A percentile compares a stretch with the other conserved stretches of the same genome.
These are phyloP conservation scores for Boletus edulis DNA, from an alignment of 768 basidiomycete species.

Conservation along the genomic window DNA sequence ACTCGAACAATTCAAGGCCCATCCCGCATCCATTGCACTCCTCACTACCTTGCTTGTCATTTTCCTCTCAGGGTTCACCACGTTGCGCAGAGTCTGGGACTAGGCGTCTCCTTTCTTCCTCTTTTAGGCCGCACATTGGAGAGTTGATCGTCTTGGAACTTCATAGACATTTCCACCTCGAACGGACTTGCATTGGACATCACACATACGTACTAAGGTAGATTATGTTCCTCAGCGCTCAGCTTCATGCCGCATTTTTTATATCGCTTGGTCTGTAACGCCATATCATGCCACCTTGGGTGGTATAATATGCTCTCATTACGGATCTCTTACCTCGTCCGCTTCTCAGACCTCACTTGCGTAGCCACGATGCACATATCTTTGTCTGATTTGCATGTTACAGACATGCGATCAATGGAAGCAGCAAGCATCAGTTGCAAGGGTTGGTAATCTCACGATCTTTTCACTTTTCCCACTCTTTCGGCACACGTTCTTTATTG, in stretches of 20 bases:
- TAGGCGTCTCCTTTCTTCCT: conserved; percentile 8
- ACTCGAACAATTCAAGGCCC: conserved; percentile 28
- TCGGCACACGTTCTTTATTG: not conserved
- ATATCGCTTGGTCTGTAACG: conserved; percentile 12
- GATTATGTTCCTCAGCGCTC: conserved; percentile 18
- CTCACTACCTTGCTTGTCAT: conserved; percentile 30
- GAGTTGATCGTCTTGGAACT: conserved; percentile 11
- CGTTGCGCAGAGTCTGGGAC: conserved; percentile 31
- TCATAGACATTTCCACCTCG: conserved; percentile 20
- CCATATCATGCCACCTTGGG: conserved; percentile 8
- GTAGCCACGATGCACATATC: not conserved
- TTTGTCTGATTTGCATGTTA: conserved; percentile 3
- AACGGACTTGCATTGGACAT: conserved; percentile 29
- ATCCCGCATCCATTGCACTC: conserved; percentile 33
- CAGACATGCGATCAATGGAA: conserved; percentile 6
- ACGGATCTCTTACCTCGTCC: conserved; percentile 1
- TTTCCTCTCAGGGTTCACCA: conserved; percentile 35
- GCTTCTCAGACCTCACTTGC: conserved; percentile 5
- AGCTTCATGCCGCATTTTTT: conserved; percentile 22
- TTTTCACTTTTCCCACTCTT: not conserved
- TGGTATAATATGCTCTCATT: conserved; percentile 25
- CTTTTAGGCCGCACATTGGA: not conserved
- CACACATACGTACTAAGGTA: conserved; percentile 29
- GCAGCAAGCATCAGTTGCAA: not conserved
- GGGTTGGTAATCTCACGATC: not conserved